These are phyloP conservation scores for Neoboletus subvelutipes DNA, from an alignment of 768 basidiomycete genomes.

Conservation along the genomic window DNA sequence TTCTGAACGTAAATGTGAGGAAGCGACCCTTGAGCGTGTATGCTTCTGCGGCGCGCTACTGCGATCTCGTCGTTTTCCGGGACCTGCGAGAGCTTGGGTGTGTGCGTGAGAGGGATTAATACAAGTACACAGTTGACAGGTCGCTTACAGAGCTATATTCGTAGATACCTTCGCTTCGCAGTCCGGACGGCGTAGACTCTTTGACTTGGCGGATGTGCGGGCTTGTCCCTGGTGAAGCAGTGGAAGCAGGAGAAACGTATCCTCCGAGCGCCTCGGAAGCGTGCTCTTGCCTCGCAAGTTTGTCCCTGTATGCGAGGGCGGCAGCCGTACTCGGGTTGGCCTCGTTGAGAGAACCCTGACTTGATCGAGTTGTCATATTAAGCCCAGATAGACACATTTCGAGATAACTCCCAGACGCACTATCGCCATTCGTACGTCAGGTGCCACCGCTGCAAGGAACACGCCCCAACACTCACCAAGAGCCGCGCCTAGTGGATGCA, in stretches of 20 bases:
- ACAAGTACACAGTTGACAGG: background rate
- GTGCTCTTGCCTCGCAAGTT: conserved; percentile 25
- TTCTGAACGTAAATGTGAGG: conserved; percentile 26
- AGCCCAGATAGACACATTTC: conserved; percentile 32
- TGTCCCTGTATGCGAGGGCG: conserved; percentile 26
- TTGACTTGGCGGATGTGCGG: conserved; percentile 30
- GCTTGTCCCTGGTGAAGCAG: conserved; percentile 41
- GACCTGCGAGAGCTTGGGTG: conserved; percentile 20
- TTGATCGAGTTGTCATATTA: conserved; percentile 33
- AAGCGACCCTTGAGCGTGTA: conserved; percentile 20
- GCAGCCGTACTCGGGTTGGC: conserved; percentile 24
- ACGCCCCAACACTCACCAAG: conserved; percentile 23
- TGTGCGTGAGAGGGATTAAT: background rate
- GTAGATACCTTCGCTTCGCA: conserved; percentile 29
- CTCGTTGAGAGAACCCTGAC: conserved; percentile 34
- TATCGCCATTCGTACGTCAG: conserved; percentile 25
- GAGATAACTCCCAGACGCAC: conserved; percentile 31
- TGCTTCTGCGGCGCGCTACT: conserved; percentile 27
- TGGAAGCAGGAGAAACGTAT: conserved; percentile 46
- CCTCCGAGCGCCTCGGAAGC: conserved; percentile 24
- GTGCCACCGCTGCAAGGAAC: conserved; percentile 19
- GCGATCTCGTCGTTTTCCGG: conserved; percentile 24
- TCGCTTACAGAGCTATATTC: conserved; percentile 26
- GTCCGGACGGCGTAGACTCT: conserved; percentile 19
- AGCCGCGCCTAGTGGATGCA: conserved; percentile 35